Evolutionary conservation across 495 filamentous ascomycete genomes (phyloP).

Genomic region (Podospora sp.): DNA sequence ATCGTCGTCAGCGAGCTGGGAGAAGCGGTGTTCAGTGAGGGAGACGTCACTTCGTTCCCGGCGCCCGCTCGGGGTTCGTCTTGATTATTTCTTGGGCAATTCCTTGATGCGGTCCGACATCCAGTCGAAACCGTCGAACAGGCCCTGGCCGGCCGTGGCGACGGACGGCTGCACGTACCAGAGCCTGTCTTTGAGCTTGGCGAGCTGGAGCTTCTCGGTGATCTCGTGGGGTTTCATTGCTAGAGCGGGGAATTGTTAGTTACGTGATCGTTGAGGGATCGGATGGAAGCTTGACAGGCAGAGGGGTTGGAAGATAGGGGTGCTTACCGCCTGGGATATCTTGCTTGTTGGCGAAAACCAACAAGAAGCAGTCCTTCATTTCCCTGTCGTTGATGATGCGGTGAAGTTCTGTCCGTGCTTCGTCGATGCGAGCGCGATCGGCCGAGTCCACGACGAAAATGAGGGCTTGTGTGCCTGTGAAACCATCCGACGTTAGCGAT

Average conservation of each 20-base stretch:
- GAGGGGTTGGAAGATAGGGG: not conserved
- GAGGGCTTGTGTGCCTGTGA: slow-evolving; percentile 84
- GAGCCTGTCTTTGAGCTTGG: slow-evolving; percentile 83
- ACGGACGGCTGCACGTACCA: slow-evolving; percentile 98
- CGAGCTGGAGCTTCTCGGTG: slow-evolving; percentile 80
- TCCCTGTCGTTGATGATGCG: slow-evolving; percentile 96
- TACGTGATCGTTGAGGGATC: not conserved
- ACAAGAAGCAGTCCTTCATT: slow-evolving; percentile 93
- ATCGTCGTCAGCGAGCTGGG: too few species aligned
- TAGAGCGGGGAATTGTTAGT: slow-evolving; percentile 37
- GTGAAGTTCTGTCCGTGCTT: slow-evolving; percentile 86
- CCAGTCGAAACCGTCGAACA: slow-evolving; percentile 92
- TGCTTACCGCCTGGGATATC: slow-evolving; percentile 80
- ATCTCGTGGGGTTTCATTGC: slow-evolving; percentile 87
- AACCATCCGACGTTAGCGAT: not conserved
- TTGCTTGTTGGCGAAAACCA: slow-evolving; percentile 99
- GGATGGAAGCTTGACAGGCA: too few species aligned
- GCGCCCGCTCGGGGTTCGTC: too few species aligned
- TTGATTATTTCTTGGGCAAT: slow-evolving; percentile 59
- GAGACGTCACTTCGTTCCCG: too few species aligned
- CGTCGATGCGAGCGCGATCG: slow-evolving; percentile 82
- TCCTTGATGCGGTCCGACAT: slow-evolving; percentile 93
- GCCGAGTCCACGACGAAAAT: slow-evolving; percentile 97
- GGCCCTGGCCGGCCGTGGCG: slow-evolving; percentile 88
- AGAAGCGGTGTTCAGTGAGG: too few species aligned